Base-by-base conservation (phyloP, 139 green algal genomes). In the Desmodesmus armatus region DNA sequence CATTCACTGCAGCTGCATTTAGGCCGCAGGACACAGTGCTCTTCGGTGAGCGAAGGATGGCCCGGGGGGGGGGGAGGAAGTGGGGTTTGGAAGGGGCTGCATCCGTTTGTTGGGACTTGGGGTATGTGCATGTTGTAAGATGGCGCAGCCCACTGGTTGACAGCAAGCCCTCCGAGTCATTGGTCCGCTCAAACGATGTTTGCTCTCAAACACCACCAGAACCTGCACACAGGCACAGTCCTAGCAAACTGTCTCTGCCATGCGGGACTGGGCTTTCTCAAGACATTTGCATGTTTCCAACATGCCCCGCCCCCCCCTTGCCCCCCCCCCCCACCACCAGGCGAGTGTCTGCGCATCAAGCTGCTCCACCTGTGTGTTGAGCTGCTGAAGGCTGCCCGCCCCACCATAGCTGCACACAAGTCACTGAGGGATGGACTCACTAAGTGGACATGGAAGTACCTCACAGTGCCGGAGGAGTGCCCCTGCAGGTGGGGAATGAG, bases 291-390 rank as follows among this genome's bases (percentile, higher is more conserved):
- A 13, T 62, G n/a, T n/a, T 17, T 62, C 17, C 27, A 72, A 17
- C 63, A 17, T 21, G 63, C n/a, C 9, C 23, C 63, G 63, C 27
- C 35, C 31, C n/a, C n/a, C n/a, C n/a, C n/a, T n/a, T n/a, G n/a
- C n/a, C n/a, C n/a, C n/a, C n/a, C n/a, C n/a, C n/a, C n/a, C n/a
- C n/a, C n/a, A n/a, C n/a, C n/a, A n/a, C 62, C 80, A 88, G 83
- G 71, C 51, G 90, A 93, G 80, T 79, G 55, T 15, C 53, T 93
- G 77, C 85, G 85, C 49, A 91, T 97, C 39, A 93, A 96, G 88
- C 77, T 99, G 88, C 89, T 99, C 40, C 90, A 96, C 67, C 87
- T 99, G 40, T 89, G 88, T 0, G 95, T 93, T 3, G 77, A 92
- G 31, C 87, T 98, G 19, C 93, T 98, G 49, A 92, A 96, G 85